These are phyloP conservation scores for Metschnikowia dekortorum DNA, from an alignment of 805 yeast species.

Conservation along the genomic window DNA sequence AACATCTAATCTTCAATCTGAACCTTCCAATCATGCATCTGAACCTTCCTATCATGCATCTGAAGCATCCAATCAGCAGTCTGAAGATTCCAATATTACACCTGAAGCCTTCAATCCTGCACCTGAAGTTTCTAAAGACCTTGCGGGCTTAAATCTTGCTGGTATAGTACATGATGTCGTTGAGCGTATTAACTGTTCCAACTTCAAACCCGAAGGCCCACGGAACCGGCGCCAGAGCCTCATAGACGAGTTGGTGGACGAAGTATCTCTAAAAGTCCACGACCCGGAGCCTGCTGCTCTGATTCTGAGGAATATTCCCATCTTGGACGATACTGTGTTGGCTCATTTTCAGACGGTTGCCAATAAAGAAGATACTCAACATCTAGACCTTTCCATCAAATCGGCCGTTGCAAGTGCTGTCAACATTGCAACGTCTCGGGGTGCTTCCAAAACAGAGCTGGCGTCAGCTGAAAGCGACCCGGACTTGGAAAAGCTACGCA, in stretches of 20 bases:
- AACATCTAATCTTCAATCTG: neutral
- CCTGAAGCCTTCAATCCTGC: no score
- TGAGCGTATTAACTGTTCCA: conserved; percentile 15
- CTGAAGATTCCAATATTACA: no score
- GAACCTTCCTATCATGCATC: no score
- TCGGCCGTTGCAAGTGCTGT: conserved; percentile 13
- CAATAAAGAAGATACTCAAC: conserved; percentile 18
- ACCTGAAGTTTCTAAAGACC: neutral
- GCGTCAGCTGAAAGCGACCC: conserved; percentile 24
- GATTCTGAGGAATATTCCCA: conserved; percentile 22
- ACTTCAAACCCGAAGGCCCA: conserved; percentile 16
- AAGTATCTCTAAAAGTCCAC: neutral
- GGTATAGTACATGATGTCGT: conserved; percentile 27
- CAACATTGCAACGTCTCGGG: conserved; percentile 5
- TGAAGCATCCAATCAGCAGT: no score
- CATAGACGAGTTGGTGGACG: conserved; percentile 1
- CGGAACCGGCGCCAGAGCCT: neutral
- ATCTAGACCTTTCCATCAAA: conserved; percentile 8
- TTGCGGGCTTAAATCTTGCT: conserved; percentile 7
- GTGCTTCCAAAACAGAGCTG: neutral
- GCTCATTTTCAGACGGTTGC: conserved; percentile 36
- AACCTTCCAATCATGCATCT: neutral
- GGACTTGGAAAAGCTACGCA: conserved; percentile 50
- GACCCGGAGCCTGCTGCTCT: conserved; percentile 1
- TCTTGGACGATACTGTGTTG: conserved; percentile 32